A percentile compares a stretch with the other conserved stretches of the same genome.
These are phyloP conservation scores for Polygonum maritimum DNA, from an alignment of 148 eudicot species.

Conservation along the genomic window DNA sequence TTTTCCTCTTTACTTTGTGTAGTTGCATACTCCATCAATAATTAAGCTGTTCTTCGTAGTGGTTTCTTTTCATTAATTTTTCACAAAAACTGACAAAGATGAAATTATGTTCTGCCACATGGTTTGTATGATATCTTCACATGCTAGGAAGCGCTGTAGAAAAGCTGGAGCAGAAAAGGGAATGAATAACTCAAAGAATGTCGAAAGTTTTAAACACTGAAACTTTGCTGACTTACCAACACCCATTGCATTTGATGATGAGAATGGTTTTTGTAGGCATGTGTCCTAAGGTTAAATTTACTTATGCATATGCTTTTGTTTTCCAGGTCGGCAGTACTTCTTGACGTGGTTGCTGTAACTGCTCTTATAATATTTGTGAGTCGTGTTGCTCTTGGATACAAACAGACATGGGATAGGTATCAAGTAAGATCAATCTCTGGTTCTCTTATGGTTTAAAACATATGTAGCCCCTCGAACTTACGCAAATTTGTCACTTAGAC, in stretches of 20 bases:
- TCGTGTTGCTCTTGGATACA: constrained; percentile 91
- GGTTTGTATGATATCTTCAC: neutral
- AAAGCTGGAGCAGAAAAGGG: neutral
- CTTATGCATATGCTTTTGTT: neutral
- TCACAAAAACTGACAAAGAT: neutral
- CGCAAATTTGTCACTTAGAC: too few species aligned
- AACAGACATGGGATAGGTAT: constrained; percentile 93
- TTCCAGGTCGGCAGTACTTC: constrained; percentile 72
- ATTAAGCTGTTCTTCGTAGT: neutral
- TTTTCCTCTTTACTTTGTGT: neutral
- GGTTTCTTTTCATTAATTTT: neutral
- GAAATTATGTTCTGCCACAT: neutral
- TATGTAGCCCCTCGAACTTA: too few species aligned
- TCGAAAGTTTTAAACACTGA: neutral
- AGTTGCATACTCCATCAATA: neutral
- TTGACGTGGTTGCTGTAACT: constrained; percentile 65
- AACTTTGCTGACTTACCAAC: neutral
- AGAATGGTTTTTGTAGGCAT: neutral
- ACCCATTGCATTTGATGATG: neutral
- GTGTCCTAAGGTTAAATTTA: neutral
- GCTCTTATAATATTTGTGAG: constrained; percentile 63
- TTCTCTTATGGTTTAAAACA: too few species aligned
- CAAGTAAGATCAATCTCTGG: constrained; percentile 47
- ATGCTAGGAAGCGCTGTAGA: neutral
- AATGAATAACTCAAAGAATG: neutral